Evolutionary conservation across 331 rosid genomes (phyloP).

Genomic region (Malus hybrid): DNA sequence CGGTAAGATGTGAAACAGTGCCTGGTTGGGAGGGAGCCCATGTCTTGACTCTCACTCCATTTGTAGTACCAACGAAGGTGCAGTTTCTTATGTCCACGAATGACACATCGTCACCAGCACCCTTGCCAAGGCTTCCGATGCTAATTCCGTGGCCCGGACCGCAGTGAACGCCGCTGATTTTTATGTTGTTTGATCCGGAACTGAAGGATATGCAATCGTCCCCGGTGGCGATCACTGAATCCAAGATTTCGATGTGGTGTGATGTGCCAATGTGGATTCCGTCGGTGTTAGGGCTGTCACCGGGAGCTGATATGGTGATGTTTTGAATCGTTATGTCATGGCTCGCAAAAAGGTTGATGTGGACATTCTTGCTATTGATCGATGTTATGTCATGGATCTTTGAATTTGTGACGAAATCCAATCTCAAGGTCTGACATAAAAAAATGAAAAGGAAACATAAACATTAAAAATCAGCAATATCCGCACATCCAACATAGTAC

Average conservation of each 20-base stretch:
- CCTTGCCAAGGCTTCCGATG: conserved; percentile 24
- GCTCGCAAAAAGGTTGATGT: conserved; percentile 32
- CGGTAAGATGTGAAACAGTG: conserved; percentile 2
- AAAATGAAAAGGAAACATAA: not conserved
- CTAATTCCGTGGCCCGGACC: conserved; percentile 8
- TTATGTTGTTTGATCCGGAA: conserved; percentile 14
- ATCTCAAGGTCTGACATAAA: conserved; percentile 26
- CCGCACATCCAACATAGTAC: too few relatives aligned
- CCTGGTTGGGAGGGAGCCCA: conserved; percentile 15
- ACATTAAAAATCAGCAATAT: not conserved
- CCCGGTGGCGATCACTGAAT: conserved; percentile 20
- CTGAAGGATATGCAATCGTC: conserved; percentile 55
- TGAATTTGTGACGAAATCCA: conserved; percentile 29
- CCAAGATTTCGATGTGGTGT: conserved; percentile 9
- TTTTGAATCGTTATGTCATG: conserved; percentile 9
- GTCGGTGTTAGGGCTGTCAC: conserved; percentile 49
- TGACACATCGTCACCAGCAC: not conserved
- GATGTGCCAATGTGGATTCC: conserved; percentile 48
- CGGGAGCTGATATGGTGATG: conserved; percentile 26
- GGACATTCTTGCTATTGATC: conserved; percentile 36
- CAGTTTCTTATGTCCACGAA: not conserved
- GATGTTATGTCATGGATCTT: conserved; percentile 17
- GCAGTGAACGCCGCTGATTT: conserved; percentile 10
- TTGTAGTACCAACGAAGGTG: conserved; percentile 12
- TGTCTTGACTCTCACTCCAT: conserved; percentile 36